Base-by-base conservation (phyloP, 116 monocot genomes). In the Posidonia oceanica region DNA sequence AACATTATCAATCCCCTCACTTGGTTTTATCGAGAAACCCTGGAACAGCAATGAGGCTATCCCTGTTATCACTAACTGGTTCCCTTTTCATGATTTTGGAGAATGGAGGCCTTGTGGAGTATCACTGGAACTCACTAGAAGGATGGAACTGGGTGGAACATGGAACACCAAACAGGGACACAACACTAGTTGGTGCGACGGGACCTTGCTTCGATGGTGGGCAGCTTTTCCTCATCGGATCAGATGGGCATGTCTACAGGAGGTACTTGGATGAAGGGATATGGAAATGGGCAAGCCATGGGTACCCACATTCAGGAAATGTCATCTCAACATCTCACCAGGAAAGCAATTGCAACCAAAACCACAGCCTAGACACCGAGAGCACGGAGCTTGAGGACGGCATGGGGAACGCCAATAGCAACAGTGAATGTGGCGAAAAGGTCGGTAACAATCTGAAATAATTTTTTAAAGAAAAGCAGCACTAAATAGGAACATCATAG, bases 141-240 rank as follows among this genome's bases (percentile, higher is more conserved):
- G 91, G 91, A 61, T 94, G 94, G 94, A 88, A 84, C 41, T 94
- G 94, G 94, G 84, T 94, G 56, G 94, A 94, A 75, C 94, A 94
- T 59, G 94, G 94, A 36, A 83, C 77, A 44, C 94, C 94, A 12
- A 57, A 75, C 6, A 81, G 75, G 71, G 83, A 80, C 4, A 81
- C 83, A 17, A 75, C 13, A 6, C 69, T 94, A 1, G 79, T 79
- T 0, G 87, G 89, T 36, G 80, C 90, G 15, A 83, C 85, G 5
- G 94, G 94, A 0, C 94, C 94, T 7, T 83, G 88, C 71, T 83
- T 85, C 15, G 80, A 75, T 4, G 80, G 74, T 17, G 69, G 59
- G 13, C 80, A 85, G 21, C 63, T 94, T 64, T 94, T 94, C 52
- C 66, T 94, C 15, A 64, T 94, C 38, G 94, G 91, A n/a, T 85